Percentiles rank a stretch among this genome's conserved stretches.
Conservation (phyloP, 129 eudicot species). For the Artemisia tridentata region DNA sequence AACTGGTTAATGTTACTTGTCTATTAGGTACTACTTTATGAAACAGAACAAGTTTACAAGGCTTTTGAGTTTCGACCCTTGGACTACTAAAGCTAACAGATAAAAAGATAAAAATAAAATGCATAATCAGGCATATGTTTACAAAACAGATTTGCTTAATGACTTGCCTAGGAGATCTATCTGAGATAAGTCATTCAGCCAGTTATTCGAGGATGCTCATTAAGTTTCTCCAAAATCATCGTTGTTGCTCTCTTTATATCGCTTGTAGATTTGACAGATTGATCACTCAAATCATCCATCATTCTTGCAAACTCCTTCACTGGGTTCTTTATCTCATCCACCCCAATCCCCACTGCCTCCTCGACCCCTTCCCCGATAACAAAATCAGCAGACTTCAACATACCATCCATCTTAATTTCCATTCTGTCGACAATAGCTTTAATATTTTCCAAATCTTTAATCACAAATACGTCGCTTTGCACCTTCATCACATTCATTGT, state of each 20-base stretch:
- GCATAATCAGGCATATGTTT: no score
- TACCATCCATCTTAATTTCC: background rate
- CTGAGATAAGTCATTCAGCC: background rate
- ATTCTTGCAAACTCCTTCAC: background rate
- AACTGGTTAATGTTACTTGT: no score
- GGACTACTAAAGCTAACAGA: no score
- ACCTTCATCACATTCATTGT: background rate
- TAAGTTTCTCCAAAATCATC: background rate
- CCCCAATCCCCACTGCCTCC: background rate
- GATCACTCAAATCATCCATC: background rate
- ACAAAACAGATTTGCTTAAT: no score
- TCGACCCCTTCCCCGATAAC: background rate
- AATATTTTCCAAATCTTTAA: constrained; percentile 2
- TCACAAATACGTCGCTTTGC: background rate
- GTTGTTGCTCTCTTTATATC: background rate
- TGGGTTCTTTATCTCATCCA: background rate
- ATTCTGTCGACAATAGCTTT: background rate
- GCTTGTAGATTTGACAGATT: background rate
- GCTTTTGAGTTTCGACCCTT: no score
- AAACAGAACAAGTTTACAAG: no score
- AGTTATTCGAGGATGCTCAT: background rate
- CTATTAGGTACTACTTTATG: no score
- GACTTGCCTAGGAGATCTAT: no score
- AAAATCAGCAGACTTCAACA: background rate
- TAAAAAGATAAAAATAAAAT: no score